Evolutionary conservation across 345 rosid species (phyloP), one percentile per base, ranked within the genome.

Genomic region (Firmiana major): DNA sequence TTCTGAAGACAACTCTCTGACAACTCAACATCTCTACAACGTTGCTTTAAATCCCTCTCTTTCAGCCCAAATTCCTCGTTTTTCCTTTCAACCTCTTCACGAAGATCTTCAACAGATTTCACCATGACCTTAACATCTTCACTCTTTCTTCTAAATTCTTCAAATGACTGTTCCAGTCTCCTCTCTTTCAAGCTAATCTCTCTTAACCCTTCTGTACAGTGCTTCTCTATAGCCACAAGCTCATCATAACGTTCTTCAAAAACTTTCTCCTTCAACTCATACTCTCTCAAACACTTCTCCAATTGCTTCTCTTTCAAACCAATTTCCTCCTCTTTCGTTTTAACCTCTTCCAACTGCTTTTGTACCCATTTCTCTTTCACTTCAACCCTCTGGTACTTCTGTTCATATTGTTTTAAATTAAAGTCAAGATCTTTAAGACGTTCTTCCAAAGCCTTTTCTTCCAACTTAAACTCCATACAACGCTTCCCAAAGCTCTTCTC

Each of bases 181-280:
- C 2, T 55, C 60, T 55, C 24, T 55, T 55, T 21, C 60, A 55
- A 21, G 26, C 26, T 64, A 69, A 69, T 22, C 48, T 69, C 58
- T 46, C 16, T 51, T 1, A 69, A 24, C 40, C 31, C 8, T 38
- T 69, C 57, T 38, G 28, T n/a, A n/a, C 26, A 11, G 17, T 22
- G 17, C 19, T 24, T 69, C 75, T 85, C 81, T 75, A 51, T 77
- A 59, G 72, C 64, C 77, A 63, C 86, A 12, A 79, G 38, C 76
- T 58, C 81, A 8, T 69, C 77, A 13, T 59, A 19, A 65, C 48
- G 71, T 34, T 38, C 75, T 53, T 73, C 71, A 7, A 65, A 1
- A 59, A 69, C 79, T 22, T 77, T 24, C 40, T 71, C 74, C 74
- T 76, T 77, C 60, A 55, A 8, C 26, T 63, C 46, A 36, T 36